Evolutionary conservation across 163 green algal genomes (phyloP).

Genomic region (Prototheca stagnorum): DNA sequence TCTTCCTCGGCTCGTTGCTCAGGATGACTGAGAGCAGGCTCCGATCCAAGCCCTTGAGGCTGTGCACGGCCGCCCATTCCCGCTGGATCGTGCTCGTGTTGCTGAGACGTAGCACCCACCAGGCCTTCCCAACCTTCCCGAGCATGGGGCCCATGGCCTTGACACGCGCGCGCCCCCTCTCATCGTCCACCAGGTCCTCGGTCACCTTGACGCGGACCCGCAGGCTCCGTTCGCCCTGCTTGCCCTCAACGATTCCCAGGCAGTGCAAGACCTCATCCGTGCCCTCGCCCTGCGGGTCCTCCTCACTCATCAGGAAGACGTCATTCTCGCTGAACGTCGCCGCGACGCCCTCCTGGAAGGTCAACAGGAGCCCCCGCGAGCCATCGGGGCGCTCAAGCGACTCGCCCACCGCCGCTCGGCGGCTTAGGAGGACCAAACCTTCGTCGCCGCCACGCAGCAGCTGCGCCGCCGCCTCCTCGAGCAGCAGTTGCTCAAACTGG

Average conservation of each 20-base stretch:
- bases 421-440: conserved; percentile 21
- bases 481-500: conserved; percentile 64
- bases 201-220: conserved; percentile 37
- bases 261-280: conserved; percentile 11
- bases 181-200: too few relatives aligned
- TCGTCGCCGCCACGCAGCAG: conserved; percentile 63
- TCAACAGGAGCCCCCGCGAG: conserved; percentile 28
- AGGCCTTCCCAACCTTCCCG: conserved; percentile 12
- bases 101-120: conserved; percentile 55
- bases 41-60: conserved; percentile 32
- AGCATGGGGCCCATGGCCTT: conserved; percentile 12
- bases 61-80: conserved; percentile 71
- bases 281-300: conserved; percentile 25
- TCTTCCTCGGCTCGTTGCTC: too few relatives aligned
- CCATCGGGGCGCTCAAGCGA: conserved; percentile 27
- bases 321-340: conserved; percentile 49
- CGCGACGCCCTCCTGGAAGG: conserved; percentile 14
- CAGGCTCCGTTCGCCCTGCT: conserved; percentile 32
- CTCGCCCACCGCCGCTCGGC: conserved; percentile 25
- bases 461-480: conserved; percentile 70
- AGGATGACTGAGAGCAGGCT: too few relatives aligned
- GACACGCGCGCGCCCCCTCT: background rate
- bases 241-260: conserved; percentile 25
- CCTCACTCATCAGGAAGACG: conserved; percentile 55
- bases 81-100: conserved; percentile 72